A percentile compares a stretch with the other conserved stretches of the same genome.
Conservation (phyloP, 345 rosid genomes). For the Eutrema japonicum region DNA sequence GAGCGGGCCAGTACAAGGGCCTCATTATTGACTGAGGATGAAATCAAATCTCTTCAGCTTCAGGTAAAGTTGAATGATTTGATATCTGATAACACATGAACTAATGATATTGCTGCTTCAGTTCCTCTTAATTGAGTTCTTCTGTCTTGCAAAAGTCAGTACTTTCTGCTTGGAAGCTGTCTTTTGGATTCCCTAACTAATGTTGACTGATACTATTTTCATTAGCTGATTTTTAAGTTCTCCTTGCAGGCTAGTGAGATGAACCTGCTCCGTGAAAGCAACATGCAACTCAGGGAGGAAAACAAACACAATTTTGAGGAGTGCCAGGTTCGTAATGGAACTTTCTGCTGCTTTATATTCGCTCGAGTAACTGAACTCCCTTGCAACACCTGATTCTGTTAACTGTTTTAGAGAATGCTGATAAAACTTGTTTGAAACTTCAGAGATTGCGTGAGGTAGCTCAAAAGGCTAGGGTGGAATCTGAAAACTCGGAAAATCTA, state of each 20-base stretch:
- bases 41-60: conserved; percentile 79
- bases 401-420: conserved; percentile 24
- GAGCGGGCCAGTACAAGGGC: conserved; percentile 86
- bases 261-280: conserved; percentile 94
- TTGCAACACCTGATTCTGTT: conserved; percentile 23
- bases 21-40: conserved; percentile 77
- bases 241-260: conserved; percentile 76
- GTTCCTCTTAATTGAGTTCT: conserved; percentile 13
- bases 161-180: conserved; percentile 4
- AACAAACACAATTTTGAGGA: conserved; percentile 96
- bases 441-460: conserved; percentile 83
- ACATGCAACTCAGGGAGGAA: conserved; percentile 94
- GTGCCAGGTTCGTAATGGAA: conserved; percentile 66
- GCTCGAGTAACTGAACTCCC: background rate
- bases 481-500: conserved; percentile 54
- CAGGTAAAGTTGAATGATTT: conserved; percentile 60
- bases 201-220: conserved; percentile 13
- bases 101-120: conserved; percentile 25
- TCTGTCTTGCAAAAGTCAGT: conserved; percentile 8
- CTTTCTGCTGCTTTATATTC: conserved; percentile 23
- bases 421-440: conserved; percentile 27
- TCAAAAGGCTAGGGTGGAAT: conserved; percentile 60
- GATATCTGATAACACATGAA: conserved; percentile 19
- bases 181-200: conserved; percentile 21
- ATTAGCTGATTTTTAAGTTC: conserved; percentile 25